Conservation (phyloP, 2,329 filamentous ascomycete species). For the Aspergillus phoenicis region DNA sequence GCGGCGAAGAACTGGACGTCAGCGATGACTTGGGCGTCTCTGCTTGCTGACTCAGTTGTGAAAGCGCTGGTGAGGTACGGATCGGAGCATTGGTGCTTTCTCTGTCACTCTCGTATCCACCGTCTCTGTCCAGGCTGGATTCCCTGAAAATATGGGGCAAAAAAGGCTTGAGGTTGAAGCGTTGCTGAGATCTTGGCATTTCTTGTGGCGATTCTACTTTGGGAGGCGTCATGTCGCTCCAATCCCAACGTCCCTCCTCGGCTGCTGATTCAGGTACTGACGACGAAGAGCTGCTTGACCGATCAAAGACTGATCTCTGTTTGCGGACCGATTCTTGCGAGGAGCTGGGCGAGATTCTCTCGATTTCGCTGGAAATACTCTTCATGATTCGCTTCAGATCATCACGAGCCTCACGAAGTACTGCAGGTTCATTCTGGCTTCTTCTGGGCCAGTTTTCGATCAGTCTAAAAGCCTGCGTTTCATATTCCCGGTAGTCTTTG, state of each 20-base stretch:
- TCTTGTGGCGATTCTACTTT: conserved; percentile 41
- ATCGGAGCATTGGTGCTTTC: conserved; percentile 28
- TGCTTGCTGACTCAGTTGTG: conserved; percentile 35
- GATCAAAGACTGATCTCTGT: conserved; percentile 51
- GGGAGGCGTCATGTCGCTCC: conserved; percentile 31
- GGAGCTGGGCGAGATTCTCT: conserved; percentile 45
- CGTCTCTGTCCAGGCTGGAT: conserved; percentile 31
- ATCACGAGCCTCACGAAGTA: conserved; percentile 40
- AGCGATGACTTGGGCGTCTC: conserved; percentile 30
- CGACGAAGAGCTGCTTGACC: conserved; percentile 49
- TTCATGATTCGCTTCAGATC: conserved; percentile 37
- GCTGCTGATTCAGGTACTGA: conserved; percentile 45
- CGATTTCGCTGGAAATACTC: conserved; percentile 46
- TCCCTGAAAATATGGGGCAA: conserved; percentile 38
- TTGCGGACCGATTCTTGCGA: conserved; percentile 42
- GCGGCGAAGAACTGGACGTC: conserved; percentile 25
- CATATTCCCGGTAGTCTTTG: conserved; percentile 52
- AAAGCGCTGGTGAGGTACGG: conserved; percentile 32
- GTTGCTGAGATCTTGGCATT: conserved; percentile 23
- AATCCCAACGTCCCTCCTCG: conserved; percentile 40
- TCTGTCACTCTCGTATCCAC: conserved; percentile 38
- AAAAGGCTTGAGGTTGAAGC: conserved; percentile 35
- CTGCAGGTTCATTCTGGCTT: conserved; percentile 27
- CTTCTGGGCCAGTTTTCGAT: conserved; percentile 44
- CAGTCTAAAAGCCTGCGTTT: conserved; percentile 48